A percentile compares a stretch with the other conserved stretches of the same genome.
Evolutionary conservation across 1,284 basidiomycete species (phyloP).

Genomic region (Rhodofomes roseus): DNA sequence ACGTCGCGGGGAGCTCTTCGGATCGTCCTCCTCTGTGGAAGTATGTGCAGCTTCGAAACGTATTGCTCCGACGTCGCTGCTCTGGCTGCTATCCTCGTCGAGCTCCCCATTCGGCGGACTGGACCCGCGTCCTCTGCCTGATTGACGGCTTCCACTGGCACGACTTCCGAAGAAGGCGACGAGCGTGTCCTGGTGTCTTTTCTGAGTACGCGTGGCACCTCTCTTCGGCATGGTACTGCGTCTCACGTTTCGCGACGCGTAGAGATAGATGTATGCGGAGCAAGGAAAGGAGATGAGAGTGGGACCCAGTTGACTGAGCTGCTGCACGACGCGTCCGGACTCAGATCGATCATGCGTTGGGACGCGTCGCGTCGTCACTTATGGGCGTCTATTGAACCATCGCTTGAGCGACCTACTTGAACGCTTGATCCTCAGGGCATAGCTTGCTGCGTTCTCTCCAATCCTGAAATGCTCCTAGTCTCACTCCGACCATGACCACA

Average conservation of each 20-base stretch:
- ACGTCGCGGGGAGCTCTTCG: constrained; percentile 31
- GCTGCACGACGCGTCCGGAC: not conserved
- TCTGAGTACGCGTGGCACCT: constrained; percentile 2
- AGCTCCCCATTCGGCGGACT: not conserved
- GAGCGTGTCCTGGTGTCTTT: constrained; percentile 30
- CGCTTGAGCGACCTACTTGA: no score
- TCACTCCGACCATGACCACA: constrained; percentile 1
- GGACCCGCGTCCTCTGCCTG: not conserved
- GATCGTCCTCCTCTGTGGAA: constrained; percentile 28
- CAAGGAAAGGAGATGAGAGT: no score
- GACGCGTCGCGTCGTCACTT: not conserved
- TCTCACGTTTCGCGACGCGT: not conserved
- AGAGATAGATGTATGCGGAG: no score
- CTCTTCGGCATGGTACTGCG: not conserved
- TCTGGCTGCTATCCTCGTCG: constrained; percentile 26
- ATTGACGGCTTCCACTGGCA: not conserved
- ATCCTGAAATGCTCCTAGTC: not conserved
- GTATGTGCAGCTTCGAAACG: constrained; percentile 36
- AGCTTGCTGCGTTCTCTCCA: no score
- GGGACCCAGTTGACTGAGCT: no score
- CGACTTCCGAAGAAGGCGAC: constrained; percentile 18
- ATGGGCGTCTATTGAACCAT: not conserved
- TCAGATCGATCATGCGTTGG: constrained; percentile 6
- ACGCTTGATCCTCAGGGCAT: not conserved
- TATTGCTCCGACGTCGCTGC: constrained; percentile 46